Conservation (phyloP, 352 stramenopile genomes). For the Lagenidium giganteum region DNA sequence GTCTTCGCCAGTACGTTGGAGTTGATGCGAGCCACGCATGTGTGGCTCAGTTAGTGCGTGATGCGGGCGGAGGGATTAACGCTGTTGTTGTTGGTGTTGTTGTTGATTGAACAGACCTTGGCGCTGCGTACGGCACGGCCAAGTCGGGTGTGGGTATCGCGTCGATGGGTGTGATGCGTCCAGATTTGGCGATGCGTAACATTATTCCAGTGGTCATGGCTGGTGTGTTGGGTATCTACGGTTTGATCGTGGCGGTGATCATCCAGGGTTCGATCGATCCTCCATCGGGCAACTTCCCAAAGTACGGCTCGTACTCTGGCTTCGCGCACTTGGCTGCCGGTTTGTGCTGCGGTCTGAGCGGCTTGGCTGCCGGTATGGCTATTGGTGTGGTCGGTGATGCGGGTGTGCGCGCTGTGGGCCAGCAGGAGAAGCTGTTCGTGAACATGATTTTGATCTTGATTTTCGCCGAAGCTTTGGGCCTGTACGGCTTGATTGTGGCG, state of each 20-base stretch:
- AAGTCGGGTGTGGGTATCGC: constrained; percentile 98
- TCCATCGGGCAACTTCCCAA: constrained; percentile 44
- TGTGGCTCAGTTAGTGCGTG: too few relatives aligned
- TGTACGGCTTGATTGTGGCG: constrained; percentile 96
- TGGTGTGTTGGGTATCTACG: constrained; percentile 96
- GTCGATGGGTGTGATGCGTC: constrained; percentile 94
- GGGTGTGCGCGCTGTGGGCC: constrained; percentile 93
- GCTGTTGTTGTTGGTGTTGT: not conserved
- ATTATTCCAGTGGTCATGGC: constrained; percentile 99
- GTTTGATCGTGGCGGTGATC: constrained; percentile 95
- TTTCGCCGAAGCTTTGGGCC: constrained; percentile 97
- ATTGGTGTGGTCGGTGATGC: constrained; percentile 96
- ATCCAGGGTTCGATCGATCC: constrained; percentile 89
- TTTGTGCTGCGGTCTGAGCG: constrained; percentile 91
- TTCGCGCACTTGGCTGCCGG: constrained; percentile 93
- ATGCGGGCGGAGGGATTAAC: too few relatives aligned
- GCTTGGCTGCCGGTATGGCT: constrained; percentile 91
- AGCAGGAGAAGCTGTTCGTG: constrained; percentile 98
- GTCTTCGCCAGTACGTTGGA: constrained; percentile 88
- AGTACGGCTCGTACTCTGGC: constrained; percentile 93
- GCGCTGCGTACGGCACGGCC: constrained; percentile 95
- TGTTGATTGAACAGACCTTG: constrained; percentile 77
- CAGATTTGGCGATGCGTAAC: constrained; percentile 97
- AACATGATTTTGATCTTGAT: constrained; percentile 99
- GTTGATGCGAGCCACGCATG: not conserved